Evolutionary conservation across 306 rosid genomes (phyloP).

Genomic region (Dicorynia guianensis): DNA sequence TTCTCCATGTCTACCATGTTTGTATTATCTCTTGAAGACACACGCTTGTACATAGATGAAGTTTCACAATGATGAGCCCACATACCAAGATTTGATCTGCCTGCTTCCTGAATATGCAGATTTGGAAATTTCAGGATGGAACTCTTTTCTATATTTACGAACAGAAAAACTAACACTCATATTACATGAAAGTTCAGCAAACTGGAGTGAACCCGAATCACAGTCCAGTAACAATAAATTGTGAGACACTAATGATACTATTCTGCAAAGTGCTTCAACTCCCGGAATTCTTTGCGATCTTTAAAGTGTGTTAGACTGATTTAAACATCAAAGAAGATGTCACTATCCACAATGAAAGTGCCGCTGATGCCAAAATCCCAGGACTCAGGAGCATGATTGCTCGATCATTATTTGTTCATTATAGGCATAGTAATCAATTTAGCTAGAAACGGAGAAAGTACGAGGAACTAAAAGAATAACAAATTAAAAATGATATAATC

Average conservation of each 20-base stretch:
- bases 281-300: background rate
- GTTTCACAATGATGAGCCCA: slow-evolving; percentile 70
- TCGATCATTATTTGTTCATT: background rate
- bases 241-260: slow-evolving; percentile 5
- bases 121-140: slow-evolving; percentile 21
- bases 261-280: background rate
- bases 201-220: slow-evolving; percentile 1
- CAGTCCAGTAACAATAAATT: background rate
- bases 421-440: slow-evolving; percentile 4
- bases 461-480: background rate
- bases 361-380: background rate
- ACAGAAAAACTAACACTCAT: background rate
- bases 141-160: background rate
- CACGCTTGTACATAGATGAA: slow-evolving; percentile 82
- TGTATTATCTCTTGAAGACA: slow-evolving; percentile 62
- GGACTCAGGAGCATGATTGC: background rate
- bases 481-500: no score
- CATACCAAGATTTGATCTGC: slow-evolving; percentile 58
- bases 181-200: slow-evolving; percentile 27
- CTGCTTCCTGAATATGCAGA: slow-evolving; percentile 40
- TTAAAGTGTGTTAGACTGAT: slow-evolving; percentile 3
- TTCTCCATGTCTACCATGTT: slow-evolving; percentile 66
- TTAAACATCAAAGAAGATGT: slow-evolving; percentile 24
- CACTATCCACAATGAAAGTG: background rate
- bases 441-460: background rate